These are phyloP conservation scores for Boletales sp. DNA, from an alignment of 768 basidiomycete species.

Conservation along the genomic window DNA sequence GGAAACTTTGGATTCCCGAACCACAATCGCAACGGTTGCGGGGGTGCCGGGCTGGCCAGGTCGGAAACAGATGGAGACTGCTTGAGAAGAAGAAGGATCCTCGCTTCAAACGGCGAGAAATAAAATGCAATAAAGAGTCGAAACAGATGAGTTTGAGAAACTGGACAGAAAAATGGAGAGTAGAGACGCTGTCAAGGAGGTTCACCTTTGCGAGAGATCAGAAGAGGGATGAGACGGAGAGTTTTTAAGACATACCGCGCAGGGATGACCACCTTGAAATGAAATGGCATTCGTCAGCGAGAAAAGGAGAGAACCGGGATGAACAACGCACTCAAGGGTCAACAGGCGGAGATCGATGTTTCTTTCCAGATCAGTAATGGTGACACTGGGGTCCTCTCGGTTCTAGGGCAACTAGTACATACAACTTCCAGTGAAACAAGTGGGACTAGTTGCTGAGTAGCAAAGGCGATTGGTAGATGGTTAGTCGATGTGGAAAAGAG, in stretches of 20 bases:
- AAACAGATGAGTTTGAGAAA: constrained; percentile 9
- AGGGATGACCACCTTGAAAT: constrained; percentile 69
- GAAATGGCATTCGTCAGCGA: background rate
- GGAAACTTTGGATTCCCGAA: constrained; percentile 58
- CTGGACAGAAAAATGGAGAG: constrained; percentile 2
- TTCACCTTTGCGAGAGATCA: constrained; percentile 52
- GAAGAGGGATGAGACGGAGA: constrained; percentile 2
- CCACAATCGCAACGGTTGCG: constrained; percentile 71
- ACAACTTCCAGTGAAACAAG: constrained; percentile 12
- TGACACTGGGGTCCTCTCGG: constrained; percentile 35
- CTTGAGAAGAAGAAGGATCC: constrained; percentile 58
- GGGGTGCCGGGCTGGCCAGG: constrained; percentile 59
- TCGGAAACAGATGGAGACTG: constrained; percentile 45
- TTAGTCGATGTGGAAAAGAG: background rate
- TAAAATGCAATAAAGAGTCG: constrained; percentile 33
- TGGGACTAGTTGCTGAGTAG: constrained; percentile 16
- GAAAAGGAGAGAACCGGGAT: constrained; percentile 18
- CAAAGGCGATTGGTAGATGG: constrained; percentile 22
- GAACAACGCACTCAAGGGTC: constrained; percentile 64
- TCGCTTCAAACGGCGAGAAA: constrained; percentile 73
- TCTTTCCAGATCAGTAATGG: constrained; percentile 73
- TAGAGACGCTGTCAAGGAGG: constrained; percentile 59
- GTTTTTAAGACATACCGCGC: constrained; percentile 50
- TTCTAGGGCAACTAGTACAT: too few species aligned
- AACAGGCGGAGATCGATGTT: constrained; percentile 78